These are phyloP conservation scores for Coriolopsis trogii DNA, from an alignment of 1,284 basidiomycete genomes.

Conservation along the genomic window DNA sequence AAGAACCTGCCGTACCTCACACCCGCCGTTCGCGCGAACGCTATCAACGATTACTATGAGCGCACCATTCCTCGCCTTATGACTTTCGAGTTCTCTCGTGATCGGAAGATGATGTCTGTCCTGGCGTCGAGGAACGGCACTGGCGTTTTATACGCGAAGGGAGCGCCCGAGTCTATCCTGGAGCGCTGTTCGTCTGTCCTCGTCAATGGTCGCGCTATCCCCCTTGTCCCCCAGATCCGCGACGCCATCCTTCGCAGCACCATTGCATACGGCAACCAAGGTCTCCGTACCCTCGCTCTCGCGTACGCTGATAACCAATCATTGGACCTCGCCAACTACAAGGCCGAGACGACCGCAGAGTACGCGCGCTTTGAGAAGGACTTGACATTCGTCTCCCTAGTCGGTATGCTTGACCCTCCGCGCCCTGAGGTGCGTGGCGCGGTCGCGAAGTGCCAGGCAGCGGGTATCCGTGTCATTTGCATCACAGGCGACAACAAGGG, in stretches of 20 bases:
- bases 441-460: slow-evolving; percentile 88
- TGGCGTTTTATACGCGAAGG: slow-evolving; percentile 87
- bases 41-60: slow-evolving; percentile 85
- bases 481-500: slow-evolving; percentile 99
- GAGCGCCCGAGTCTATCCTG: slow-evolving; percentile 93
- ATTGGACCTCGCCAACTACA: slow-evolving; percentile 79
- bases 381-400: slow-evolving; percentile 92
- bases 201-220: slow-evolving; percentile 60
- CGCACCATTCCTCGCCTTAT: slow-evolving; percentile 76
- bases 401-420: slow-evolving; percentile 98
- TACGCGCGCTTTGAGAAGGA: slow-evolving; percentile 90
- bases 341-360: slow-evolving; percentile 75
- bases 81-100: slow-evolving; percentile 97
- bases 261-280: slow-evolving; percentile 75
- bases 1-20: slow-evolving; percentile 63
- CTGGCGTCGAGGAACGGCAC: slow-evolving; percentile 57
- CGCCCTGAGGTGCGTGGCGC: slow-evolving; percentile 91
- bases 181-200: slow-evolving; percentile 84
- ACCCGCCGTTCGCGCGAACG: slow-evolving; percentile 70
- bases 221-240: slow-evolving; percentile 67
- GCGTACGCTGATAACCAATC: slow-evolving; percentile 86
- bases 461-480: slow-evolving; percentile 95
- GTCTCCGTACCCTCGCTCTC: slow-evolving; percentile 90
- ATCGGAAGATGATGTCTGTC: slow-evolving; percentile 99
- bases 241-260: slow-evolving; percentile 68